These are phyloP conservation scores for Phaseolus coccineus DNA, from an alignment of 331 rosid genomes.

Conservation along the genomic window DNA sequence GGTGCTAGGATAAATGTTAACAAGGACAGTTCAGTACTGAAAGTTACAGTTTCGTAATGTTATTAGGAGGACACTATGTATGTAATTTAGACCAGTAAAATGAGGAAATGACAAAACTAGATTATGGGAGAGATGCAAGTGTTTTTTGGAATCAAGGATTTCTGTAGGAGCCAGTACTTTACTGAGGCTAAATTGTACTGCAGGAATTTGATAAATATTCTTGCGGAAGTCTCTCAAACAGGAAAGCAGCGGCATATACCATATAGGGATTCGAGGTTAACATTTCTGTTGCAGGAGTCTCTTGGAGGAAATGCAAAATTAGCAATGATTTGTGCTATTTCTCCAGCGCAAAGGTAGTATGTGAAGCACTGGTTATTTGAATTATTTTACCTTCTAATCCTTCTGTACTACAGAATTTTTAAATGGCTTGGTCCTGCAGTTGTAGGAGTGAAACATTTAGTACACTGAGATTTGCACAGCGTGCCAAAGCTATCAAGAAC, in stretches of 20 bases:
- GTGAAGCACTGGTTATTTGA: conserved; percentile 36
- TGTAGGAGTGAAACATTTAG: conserved; percentile 96
- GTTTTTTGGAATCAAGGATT: conserved; percentile 24
- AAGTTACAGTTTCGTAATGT: conserved; percentile 8
- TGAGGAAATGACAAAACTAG: conserved; percentile 15
- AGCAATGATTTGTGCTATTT: conserved; percentile 99
- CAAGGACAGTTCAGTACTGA: conserved; percentile 17
- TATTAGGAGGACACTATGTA: not conserved
- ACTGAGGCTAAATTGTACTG: conserved; percentile 44
- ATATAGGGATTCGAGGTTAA: conserved; percentile 93
- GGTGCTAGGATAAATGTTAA: not conserved
- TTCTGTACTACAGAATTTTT: conserved; percentile 41
- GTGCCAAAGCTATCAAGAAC: conserved; percentile 96
- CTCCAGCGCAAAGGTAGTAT: conserved; percentile 87
- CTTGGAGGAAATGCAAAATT: conserved; percentile 98
- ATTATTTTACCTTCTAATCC: conserved; percentile 35
- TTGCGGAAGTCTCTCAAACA: conserved; percentile 96
- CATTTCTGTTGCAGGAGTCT: conserved; percentile 95
- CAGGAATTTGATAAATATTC: conserved; percentile 98
- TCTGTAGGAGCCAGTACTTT: conserved; percentile 47
- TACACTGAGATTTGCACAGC: conserved; percentile 96
- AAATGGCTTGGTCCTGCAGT: conserved; percentile 60
- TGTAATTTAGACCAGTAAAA: conserved; percentile 9
- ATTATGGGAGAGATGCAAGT: not conserved
- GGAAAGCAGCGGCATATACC: conserved; percentile 98